Conservation (phyloP, 2,329 filamentous ascomycete genomes). For the Mariannaea elegans region DNA sequence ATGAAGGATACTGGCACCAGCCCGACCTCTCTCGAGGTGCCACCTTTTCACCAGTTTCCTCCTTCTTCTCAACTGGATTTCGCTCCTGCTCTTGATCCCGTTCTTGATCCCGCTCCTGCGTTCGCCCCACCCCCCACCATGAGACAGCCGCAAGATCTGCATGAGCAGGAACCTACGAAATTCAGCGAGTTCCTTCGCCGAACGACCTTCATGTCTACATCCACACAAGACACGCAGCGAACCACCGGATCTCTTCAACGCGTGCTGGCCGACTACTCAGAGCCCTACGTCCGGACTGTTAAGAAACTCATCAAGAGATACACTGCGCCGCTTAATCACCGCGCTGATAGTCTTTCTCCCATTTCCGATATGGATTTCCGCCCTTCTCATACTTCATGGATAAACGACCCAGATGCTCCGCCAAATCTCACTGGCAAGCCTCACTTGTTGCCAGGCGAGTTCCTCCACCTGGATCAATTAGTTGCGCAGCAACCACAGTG, state of each 20-base stretch:
- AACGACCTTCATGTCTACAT: constrained; percentile 49
- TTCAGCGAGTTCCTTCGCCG: constrained; percentile 44
- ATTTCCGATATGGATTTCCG: constrained; percentile 30
- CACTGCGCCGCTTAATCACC: constrained; percentile 42
- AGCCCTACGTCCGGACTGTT: constrained; percentile 48
- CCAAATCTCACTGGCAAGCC: constrained; percentile 29
- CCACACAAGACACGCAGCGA: constrained; percentile 50
- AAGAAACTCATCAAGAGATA: constrained; percentile 51
- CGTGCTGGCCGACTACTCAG: constrained; percentile 44
- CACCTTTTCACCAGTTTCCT: constrained; percentile 33
- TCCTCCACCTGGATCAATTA: constrained; percentile 49
- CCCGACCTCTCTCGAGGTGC: constrained; percentile 30
- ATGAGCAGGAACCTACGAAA: constrained; percentile 21
- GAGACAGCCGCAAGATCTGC: neutral
- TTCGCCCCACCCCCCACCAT: neutral
- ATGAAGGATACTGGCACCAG: constrained; percentile 20
- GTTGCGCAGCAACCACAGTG: constrained; percentile 29
- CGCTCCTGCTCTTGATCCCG: neutral
- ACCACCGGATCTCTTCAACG: constrained; percentile 49
- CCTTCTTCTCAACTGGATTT: constrained; percentile 10
- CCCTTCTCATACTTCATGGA: constrained; percentile 34
- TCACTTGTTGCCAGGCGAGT: constrained; percentile 58
- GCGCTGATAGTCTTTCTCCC: constrained; percentile 35
- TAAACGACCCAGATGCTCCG: constrained; percentile 42
- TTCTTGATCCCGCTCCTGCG: neutral